Conservation (phyloP, 1,284 basidiomycete genomes). For the Apiotrichum siamense region DNA sequence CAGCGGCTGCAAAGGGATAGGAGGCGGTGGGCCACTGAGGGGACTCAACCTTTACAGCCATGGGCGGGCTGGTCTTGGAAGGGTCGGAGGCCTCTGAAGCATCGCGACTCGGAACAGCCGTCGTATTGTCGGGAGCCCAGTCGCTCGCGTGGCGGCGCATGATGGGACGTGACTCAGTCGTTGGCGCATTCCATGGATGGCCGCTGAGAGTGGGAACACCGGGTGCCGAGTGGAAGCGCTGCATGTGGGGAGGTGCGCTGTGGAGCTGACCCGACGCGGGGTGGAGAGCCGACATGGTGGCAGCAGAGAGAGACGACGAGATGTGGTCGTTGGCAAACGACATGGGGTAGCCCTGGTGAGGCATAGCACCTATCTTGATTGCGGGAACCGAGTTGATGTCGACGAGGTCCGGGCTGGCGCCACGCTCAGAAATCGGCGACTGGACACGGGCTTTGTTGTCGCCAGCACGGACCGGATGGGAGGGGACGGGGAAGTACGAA, state of each 20-base stretch:
- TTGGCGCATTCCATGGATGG: conserved; percentile 17
- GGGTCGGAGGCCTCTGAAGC: conserved; percentile 16
- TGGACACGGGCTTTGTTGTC: conserved; percentile 3
- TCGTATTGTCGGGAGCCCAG: conserved; percentile 10
- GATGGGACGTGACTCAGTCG: conserved; percentile 12
- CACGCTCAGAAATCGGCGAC: conserved; percentile 11
- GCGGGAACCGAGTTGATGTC: conserved; percentile 28
- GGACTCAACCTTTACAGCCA: neutral
- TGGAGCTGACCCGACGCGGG: conserved; percentile 20
- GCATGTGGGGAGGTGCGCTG: conserved; percentile 34
- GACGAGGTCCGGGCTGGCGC: conserved; percentile 21
- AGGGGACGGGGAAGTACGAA: conserved; percentile 11
- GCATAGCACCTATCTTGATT: conserved; percentile 22
- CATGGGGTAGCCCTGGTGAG: conserved; percentile 11
- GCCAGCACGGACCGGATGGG: neutral
- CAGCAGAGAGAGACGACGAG: conserved; percentile 5
- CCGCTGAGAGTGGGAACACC: conserved; percentile 27
- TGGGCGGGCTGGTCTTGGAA: conserved; percentile 2
- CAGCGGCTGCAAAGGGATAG: conserved; percentile 1
- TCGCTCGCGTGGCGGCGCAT: conserved; percentile 10
- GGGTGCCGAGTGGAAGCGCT: conserved; percentile 40
- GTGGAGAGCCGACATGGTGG: conserved; percentile 3
- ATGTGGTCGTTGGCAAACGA: conserved; percentile 20
- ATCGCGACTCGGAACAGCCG: conserved; percentile 18
- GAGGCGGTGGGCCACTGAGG: conserved; percentile 3